These are phyloP conservation scores for Lepiota subincarnata DNA, from an alignment of 768 basidiomycete genomes.

Conservation along the genomic window DNA sequence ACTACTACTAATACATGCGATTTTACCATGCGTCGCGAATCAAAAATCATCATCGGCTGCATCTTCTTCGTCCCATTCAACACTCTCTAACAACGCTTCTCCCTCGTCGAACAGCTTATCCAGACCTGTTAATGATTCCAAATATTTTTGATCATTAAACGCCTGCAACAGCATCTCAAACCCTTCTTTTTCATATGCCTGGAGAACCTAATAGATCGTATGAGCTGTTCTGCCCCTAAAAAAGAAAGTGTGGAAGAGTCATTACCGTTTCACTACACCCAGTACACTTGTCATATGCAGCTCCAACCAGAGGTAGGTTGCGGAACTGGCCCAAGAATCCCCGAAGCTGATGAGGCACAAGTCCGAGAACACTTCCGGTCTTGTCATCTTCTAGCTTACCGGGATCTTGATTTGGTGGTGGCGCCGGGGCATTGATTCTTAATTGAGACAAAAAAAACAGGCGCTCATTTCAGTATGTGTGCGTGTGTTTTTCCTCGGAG, in stretches of 20 bases:
- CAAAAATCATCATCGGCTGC: conserved; percentile 33
- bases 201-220: conserved; percentile 51
- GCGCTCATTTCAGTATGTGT: background rate
- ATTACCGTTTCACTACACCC: conserved; percentile 79
- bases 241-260: too few species aligned
- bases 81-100: conserved; percentile 61
- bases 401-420: conserved; percentile 39
- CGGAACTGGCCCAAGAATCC: conserved; percentile 88
- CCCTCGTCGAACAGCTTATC: conserved; percentile 75
- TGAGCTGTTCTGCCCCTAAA: background rate
- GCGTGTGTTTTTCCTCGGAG: background rate
- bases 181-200: conserved; percentile 78
- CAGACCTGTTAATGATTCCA: conserved; percentile 74
- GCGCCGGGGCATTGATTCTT: conserved; percentile 61
- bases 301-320: conserved; percentile 78
- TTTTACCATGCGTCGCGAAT: background rate
- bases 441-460: too few species aligned
- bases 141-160: conserved; percentile 76
- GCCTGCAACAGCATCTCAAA: conserved; percentile 76
- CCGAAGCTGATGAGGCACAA: conserved; percentile 91
- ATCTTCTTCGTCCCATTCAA: conserved; percentile 76
- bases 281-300: conserved; percentile 84
- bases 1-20: too few species aligned
- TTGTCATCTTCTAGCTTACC: conserved; percentile 27
- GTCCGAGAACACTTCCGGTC: conserved; percentile 59